Evolutionary conservation across 179 eudicot genomes (phyloP), one percentile per base, ranked within the genome.

Genomic region (Pouteria campechiana): DNA sequence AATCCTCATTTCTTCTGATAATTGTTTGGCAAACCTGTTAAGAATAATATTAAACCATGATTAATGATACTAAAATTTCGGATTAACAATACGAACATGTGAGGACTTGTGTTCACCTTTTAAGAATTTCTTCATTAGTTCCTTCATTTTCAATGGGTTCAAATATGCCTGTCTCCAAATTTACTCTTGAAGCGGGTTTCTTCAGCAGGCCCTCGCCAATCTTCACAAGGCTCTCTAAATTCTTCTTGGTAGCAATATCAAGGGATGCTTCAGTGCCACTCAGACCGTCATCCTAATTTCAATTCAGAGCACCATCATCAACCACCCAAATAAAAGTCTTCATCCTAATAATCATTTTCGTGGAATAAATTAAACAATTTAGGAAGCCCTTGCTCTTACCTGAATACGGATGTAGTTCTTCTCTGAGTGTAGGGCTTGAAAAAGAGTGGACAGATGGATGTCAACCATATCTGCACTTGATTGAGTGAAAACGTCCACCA

Each of bases 391-490:
- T 47, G 14, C n/a, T n/a, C 23, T 59, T 64, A 80, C 90, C 48
- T 74, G 66, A 21, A 77, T 77, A 0, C 92, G 78, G 25, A 81
- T 79, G 39, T 77, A 77, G 29, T 74, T 71, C 15, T 61, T 57
- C 5, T 45, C 52, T 4, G 85, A 70, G 6, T 40, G 48, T 36
- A 57, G 67, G 14, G 81, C 74, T 51, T 74, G 46, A 30, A 77
- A 77, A 40, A 68, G 65, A 0, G 72, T 63, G 2, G 25, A n/a
- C 15, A 36, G 66, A 32, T 71, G 75, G 29, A 43, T 54, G 57
- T 74, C 85, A 21, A 77, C 58, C 73, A 72, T 57, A 44, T 81
- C 85, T 13, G 46, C 57, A 41, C 43, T 54, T 7, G 68, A 60
- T 49, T 71, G 67, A 42, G 12, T 55, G 34, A 50, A 74, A 3